phyloP scores from a whole-genome alignment of 2,329 filamentous ascomycete genomes.

The Fusarium sp. region DNA sequence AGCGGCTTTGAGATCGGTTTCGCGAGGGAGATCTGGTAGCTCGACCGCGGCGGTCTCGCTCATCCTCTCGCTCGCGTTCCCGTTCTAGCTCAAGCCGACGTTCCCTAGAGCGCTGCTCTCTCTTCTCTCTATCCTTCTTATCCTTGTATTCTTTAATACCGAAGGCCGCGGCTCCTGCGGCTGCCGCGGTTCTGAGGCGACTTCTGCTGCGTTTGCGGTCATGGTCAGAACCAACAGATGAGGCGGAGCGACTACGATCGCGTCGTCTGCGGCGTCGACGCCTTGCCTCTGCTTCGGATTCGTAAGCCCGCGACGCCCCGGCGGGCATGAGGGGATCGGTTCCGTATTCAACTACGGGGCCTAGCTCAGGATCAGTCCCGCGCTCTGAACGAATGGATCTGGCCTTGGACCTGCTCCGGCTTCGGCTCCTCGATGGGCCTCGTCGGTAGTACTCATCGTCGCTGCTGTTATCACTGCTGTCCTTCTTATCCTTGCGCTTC shows the following conservation, averaged over 20 bases:
- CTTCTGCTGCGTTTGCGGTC: slow-evolving; percentile 66
- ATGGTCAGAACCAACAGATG: slow-evolving; percentile 52
- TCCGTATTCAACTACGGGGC: slow-evolving; percentile 74
- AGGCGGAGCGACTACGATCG: slow-evolving; percentile 52
- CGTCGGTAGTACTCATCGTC: slow-evolving; percentile 55
- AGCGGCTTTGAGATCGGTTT: slow-evolving; percentile 45
- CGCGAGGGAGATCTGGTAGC: slow-evolving; percentile 46
- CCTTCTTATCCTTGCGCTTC: slow-evolving; percentile 71
- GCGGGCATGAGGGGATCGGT: slow-evolving; percentile 65
- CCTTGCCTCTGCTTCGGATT: slow-evolving; percentile 63
- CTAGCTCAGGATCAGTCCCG: slow-evolving; percentile 74
- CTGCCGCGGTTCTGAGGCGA: slow-evolving; percentile 67
- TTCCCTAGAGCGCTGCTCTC: slow-evolving; percentile 55
- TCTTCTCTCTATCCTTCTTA: slow-evolving; percentile 53
- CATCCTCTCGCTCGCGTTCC: slow-evolving; percentile 40
- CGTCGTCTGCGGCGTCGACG: slow-evolving; percentile 57
- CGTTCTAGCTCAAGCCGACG: slow-evolving; percentile 44
- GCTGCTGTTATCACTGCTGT: slow-evolving; percentile 54
- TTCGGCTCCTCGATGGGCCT: slow-evolving; percentile 54
- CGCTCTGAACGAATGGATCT: slow-evolving; percentile 64
- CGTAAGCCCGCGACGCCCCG: slow-evolving; percentile 57
- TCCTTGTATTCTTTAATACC: slow-evolving; percentile 72
- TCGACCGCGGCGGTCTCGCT: slow-evolving; percentile 45
- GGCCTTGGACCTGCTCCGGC: slow-evolving; percentile 66
- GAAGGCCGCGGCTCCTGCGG: slow-evolving; percentile 71